phyloP scores from a whole-genome alignment of 2,329 filamentous ascomycete genomes.

The Clonostachys sp. region DNA sequence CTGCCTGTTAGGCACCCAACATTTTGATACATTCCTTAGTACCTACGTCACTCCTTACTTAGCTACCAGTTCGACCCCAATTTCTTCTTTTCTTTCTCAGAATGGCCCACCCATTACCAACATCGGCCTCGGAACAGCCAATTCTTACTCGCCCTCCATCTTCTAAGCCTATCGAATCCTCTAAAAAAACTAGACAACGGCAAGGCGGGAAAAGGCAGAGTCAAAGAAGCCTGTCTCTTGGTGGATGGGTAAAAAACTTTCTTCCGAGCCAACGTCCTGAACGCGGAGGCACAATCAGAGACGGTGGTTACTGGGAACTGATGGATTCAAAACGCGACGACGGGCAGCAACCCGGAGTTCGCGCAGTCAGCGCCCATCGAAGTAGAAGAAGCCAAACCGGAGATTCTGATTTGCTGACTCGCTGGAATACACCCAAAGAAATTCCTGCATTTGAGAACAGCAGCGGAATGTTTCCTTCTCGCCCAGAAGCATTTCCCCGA shows the following conservation, averaged over 20 bases:
- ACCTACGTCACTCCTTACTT: too few species aligned
- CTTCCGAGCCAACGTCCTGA: conserved; percentile 45
- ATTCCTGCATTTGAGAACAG: conserved; percentile 4
- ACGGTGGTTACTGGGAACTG: conserved; percentile 17
- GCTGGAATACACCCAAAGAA: conserved; percentile 28
- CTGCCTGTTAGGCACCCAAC: too few species aligned
- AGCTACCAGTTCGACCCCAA: too few species aligned
- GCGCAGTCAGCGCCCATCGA: background rate
- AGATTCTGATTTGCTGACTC: conserved; percentile 20
- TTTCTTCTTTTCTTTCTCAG: too few species aligned
- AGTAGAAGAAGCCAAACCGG: conserved; percentile 9
- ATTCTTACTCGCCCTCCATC: too few species aligned
- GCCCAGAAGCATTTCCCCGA: background rate
- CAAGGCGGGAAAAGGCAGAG: background rate
- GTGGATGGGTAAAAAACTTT: conserved; percentile 36
- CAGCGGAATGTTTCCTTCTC: background rate
- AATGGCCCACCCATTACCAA: too few species aligned
- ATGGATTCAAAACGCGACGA: conserved; percentile 3
- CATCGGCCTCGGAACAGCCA: too few species aligned
- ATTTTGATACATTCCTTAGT: too few species aligned
- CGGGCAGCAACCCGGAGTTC: conserved; percentile 2
- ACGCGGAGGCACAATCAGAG: conserved; percentile 40
- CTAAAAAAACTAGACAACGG: too few species aligned
- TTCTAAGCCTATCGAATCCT: too few species aligned
- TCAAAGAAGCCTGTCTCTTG: conserved; percentile 17